Evolutionary conservation across 2,329 filamentous ascomycete species (phyloP).

Genomic region (Tolypocladium endophyticum): DNA sequence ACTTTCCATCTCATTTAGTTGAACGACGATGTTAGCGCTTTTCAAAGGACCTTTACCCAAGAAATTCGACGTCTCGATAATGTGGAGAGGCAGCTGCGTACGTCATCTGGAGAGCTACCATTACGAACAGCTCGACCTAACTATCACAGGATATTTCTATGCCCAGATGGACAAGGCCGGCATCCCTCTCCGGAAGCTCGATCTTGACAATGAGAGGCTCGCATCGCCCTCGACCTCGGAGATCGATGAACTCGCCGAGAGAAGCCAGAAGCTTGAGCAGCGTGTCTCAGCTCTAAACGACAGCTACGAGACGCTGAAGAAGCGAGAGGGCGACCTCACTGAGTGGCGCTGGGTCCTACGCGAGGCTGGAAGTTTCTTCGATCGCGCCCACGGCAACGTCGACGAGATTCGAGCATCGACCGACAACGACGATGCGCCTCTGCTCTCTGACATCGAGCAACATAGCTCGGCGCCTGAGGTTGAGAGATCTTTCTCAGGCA

Average conservation of each 20-base stretch:
- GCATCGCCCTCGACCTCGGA: constrained; percentile 84
- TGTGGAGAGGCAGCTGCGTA: constrained; percentile 93
- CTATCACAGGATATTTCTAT: constrained; percentile 71
- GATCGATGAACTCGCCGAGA: constrained; percentile 90
- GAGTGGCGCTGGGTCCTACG: constrained; percentile 98
- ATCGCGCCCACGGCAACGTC: constrained; percentile 88
- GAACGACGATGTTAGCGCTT: constrained; percentile 85
- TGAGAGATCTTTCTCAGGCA: constrained; percentile 83
- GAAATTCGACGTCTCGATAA: constrained; percentile 97
- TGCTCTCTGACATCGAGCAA: constrained; percentile 88
- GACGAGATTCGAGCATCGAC: constrained; percentile 91
- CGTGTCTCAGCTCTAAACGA: constrained; percentile 87
- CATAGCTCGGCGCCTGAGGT: constrained; percentile 56
- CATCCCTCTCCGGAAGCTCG: constrained; percentile 79
- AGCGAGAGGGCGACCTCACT: constrained; percentile 88
- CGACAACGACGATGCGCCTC: constrained; percentile 83
- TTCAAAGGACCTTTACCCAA: constrained; percentile 94
- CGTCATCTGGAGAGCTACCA: constrained; percentile 24
- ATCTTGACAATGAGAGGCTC: constrained; percentile 79
- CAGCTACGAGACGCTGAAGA: constrained; percentile 97
- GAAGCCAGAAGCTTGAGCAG: constrained; percentile 86
- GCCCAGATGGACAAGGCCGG: constrained; percentile 88
- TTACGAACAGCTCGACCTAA: constrained; percentile 17
- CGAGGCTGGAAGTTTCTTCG: constrained; percentile 95
- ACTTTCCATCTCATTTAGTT: constrained; percentile 43